phyloP scores from a whole-genome alignment of 2,329 filamentous ascomycete genomes.

The Fusarium floridanum region DNA sequence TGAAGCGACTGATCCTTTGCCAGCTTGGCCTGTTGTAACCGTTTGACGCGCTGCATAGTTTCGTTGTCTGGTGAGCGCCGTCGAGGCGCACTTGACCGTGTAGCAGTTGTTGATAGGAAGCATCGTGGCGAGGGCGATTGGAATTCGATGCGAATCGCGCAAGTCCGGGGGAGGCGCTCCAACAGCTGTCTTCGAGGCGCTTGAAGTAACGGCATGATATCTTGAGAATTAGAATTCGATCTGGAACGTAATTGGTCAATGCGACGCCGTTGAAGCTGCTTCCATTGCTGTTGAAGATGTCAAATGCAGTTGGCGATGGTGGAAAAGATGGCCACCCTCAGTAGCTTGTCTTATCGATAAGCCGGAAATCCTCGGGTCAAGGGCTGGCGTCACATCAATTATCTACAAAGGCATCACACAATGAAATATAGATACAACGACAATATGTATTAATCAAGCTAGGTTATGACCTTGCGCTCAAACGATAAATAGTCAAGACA shows the following conservation, averaged over 20 bases:
- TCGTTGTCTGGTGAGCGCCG: neutral
- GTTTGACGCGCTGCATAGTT: neutral
- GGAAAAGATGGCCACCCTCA: slow-evolving; percentile 16
- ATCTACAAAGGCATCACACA: neutral
- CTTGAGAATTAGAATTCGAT: neutral
- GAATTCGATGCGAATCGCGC: neutral
- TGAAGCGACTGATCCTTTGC: slow-evolving; percentile 33
- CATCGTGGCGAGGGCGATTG: slow-evolving; percentile 12
- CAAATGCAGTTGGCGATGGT: neutral
- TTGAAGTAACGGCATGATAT: slow-evolving; percentile 13
- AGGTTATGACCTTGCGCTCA: neutral
- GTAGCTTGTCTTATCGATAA: slow-evolving; percentile 38
- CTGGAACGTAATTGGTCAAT: neutral
- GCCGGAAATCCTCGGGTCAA: neutral
- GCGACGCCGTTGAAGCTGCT: neutral
- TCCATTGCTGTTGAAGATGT: neutral
- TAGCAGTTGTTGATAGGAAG: slow-evolving; percentile 21
- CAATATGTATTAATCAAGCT: neutral
- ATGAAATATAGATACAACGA: neutral
- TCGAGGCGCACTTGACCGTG: neutral
- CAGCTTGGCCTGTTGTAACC: slow-evolving; percentile 30
- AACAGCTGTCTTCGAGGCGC: slow-evolving; percentile 7
- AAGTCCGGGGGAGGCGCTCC: neutral
- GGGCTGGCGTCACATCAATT: neutral
- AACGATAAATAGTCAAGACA: neutral